Evolutionary conservation across 228 moss, liverwort and hornwort genomes (phyloP), one percentile per base, ranked within the genome.

Genomic region (Sphagnum magellanicum): DNA sequence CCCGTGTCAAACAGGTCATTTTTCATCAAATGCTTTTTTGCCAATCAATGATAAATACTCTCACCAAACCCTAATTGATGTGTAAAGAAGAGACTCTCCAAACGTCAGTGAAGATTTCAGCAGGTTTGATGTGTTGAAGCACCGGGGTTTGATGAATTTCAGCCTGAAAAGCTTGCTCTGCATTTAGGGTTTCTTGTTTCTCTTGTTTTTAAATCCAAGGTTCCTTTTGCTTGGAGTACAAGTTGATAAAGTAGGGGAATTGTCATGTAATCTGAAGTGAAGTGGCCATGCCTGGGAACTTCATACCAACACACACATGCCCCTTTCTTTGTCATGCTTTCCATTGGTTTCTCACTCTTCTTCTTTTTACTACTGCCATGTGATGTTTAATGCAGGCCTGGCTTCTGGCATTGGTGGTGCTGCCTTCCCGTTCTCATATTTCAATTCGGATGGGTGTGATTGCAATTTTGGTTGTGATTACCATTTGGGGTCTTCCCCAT

Each of bases 1-100:
- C 98, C 57, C 98, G 98, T 59, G 92, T 98, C 11, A 98, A 98
- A 78, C 98, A 93, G 85, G 98, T 91, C 14, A 11, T 10, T 7
- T 64, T 0, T 50, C 13, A 50, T 8, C 12, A 8, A 8, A 49
- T 51, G 60, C 16, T 58, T 16, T 60, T 60, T 49, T 5, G 0
- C 10, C 13, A 11, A 32, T 68, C 32, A 53, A 53, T 51, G 17
- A 14, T 17, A 32, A 32, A 50, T n/a, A 32, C 14, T 14, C 0
- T 17, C 66, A 6, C n/a, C 14, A 59, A 59, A 11, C 15, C 15
- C 15, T 15, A 59, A 11, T 59, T 59, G 2, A 15, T 4, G 11
- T 59, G 59, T 59, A 3, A 11, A 11, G 11, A 11, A 15, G 11
- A 11, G 59, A 59, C 15, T 59, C 11, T 15, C 11, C 59, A 59